Evolutionary conservation across 1,284 basidiomycete genomes (phyloP).

Genomic region (Rhodofomes roseus): DNA sequence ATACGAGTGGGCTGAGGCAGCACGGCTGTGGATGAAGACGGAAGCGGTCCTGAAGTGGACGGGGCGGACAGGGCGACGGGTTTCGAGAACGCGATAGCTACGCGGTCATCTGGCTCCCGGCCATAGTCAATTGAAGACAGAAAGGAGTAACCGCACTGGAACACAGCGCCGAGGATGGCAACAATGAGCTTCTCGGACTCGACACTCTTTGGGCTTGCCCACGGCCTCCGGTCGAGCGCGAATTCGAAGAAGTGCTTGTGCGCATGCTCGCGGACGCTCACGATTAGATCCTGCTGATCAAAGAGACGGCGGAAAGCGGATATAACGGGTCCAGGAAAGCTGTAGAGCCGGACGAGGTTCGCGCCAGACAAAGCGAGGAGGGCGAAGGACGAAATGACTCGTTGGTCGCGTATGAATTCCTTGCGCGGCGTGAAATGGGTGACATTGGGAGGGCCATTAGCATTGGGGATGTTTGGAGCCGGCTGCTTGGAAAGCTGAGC

Average conservation of each 20-base stretch:
- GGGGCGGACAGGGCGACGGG: constrained; percentile 28
- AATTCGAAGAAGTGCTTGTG: constrained; percentile 64
- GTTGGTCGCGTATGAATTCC: constrained; percentile 63
- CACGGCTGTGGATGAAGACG: constrained; percentile 19
- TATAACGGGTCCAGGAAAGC: constrained; percentile 54
- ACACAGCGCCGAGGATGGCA: constrained; percentile 59
- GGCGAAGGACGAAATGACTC: constrained; percentile 55
- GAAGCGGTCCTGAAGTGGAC: constrained; percentile 25
- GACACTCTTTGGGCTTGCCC: constrained; percentile 62
- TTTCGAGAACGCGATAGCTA: constrained; percentile 66
- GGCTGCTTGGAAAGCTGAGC: constrained; percentile 24
- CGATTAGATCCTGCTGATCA: constrained; percentile 42
- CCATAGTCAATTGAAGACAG: constrained; percentile 74
- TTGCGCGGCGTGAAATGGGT: constrained; percentile 54
- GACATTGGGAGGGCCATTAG: neutral
- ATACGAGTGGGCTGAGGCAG: constrained; percentile 29
- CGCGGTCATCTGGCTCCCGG: constrained; percentile 66
- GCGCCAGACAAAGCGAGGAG: constrained; percentile 63
- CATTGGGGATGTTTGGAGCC: constrained; percentile 19
- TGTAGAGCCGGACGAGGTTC: constrained; percentile 62
- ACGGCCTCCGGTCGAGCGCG: constrained; percentile 62
- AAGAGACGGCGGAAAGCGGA: constrained; percentile 51
- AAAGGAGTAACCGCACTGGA: constrained; percentile 59
- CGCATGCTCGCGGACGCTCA: constrained; percentile 50
- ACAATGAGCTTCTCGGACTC: constrained; percentile 65